Evolutionary conservation across 306 rosid genomes (phyloP), one percentile per base, ranked within the genome.

Genomic region (Coriaria nepalensis): DNA sequence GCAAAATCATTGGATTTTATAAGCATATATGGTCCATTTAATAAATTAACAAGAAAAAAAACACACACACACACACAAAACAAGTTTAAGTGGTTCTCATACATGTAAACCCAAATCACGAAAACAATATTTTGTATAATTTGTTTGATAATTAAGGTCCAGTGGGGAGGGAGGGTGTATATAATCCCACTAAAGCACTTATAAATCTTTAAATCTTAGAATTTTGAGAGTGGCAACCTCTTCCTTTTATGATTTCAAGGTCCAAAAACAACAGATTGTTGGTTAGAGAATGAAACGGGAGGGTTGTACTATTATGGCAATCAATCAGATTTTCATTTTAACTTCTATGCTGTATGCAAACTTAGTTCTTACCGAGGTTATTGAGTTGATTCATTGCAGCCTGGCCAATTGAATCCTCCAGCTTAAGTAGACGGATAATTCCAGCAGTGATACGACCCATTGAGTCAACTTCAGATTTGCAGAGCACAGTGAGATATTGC

Each of bases 381-480:
- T 76, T 75, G 8, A 88, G 81, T 72, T 83, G 93, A 64, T 83
- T 67, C 50, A 88, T 73, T 53, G 84, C 81, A 35, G 90, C 76
- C 70, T 76, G 90, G 55, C 95, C 95, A 58, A 88, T 69, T 57
- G 96, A 81, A 20, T 72, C 82, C 71, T 88, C 96, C 60, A 88
- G 73, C 83, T 88, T 88, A 13, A 88, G 80, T 50, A 88, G 57
- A 56, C 80, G 68, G 43, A 88, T 66, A 72, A 83, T 67, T 72
- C 82, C 95, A 66, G 88, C 95, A 36, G 90, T 73, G 55, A 88
- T 83, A 59, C 93, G 78, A 62, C 95, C 96, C 77, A 76, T 41
- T 14, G 96, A 88, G 66, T 83, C 96, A 43, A 88, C 82, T 76
- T 88, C 96, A 7, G 96, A 88, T 74, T 88, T 88, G 78, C 93